Evolutionary conservation across 352 stramenopile species (phyloP), one percentile per base, ranked within the genome.

Genomic region (Phytophthora megakarya): DNA sequence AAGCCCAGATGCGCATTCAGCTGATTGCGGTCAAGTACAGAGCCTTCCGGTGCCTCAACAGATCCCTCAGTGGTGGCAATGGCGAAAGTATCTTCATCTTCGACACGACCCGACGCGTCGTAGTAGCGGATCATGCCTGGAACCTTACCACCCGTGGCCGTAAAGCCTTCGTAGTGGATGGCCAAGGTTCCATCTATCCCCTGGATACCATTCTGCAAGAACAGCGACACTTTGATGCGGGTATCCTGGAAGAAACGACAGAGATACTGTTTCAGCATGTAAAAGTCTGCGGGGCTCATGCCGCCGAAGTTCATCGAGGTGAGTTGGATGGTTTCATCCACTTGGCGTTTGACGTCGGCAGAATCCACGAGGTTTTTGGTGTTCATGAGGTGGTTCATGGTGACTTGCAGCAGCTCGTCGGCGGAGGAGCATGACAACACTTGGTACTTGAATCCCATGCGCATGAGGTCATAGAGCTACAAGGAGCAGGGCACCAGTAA

Each of bases 371-470:
- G 84, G 40, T 70, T 63, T 62, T 89, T 91, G 51, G 86, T 91
- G 56, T 81, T 88, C 13, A 72, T 55, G 25, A 97, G 61, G 47
- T 97, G 91, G 64, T 95, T 96, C 73, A 96, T 85, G 3, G 88
- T 97, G 22, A 97, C 84, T 33, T 96, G 80, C 6, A 97, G 64
- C n/a, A 97, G 70, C 44, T 97, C 85, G 35, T 94, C 82, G 3
- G 90, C 84, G 16, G 81, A 94, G 11, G 81, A 78, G 54, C 85
- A 96, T 8, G 74, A 81, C 21, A 97, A 49, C 5, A 97, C 55
- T 61, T 98, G 92, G 67, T 94, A 96, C 74, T 98, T 98, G 75
- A 97, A 96, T n/a, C 90, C 93, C 93, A 98, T 97, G 52, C 88
- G 91, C 88, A 98, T 97, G 55, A 98, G 75, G 47, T 97, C 93